These are phyloP conservation scores for Jacaranda copaia DNA, from an alignment of 257 asterid genomes.

Conservation along the genomic window DNA sequence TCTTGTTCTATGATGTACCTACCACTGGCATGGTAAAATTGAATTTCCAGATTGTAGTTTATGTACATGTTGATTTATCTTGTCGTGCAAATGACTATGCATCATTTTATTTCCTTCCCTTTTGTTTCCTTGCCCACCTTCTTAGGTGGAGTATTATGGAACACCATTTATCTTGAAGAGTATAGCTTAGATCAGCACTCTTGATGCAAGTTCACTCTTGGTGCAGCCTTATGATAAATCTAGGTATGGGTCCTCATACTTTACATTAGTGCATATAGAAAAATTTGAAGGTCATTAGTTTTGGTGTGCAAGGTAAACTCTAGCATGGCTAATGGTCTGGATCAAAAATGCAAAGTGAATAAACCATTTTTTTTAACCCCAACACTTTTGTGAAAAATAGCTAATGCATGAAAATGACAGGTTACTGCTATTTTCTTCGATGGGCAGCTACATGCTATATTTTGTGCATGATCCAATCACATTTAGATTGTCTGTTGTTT, in stretches of 20 bases:
- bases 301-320: neutral
- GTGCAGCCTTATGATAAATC: constrained; percentile 98
- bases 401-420: constrained; percentile 4
- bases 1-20: neutral
- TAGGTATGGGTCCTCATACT: constrained; percentile 56
- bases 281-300: neutral
- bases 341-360: neutral
- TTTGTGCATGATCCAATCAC: constrained; percentile 15
- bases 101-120: neutral
- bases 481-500: constrained; percentile 32
- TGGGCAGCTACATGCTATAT: constrained; percentile 1
- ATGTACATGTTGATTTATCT: constrained; percentile 18
- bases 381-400: constrained; percentile 9
- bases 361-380: neutral
- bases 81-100: neutral
- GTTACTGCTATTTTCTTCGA: constrained; percentile 22
- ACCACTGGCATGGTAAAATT: constrained; percentile 16
- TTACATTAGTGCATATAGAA: neutral
- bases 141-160: constrained; percentile 91
- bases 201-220: constrained; percentile 83
- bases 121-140: constrained; percentile 9
- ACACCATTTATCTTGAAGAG: constrained; percentile 85
- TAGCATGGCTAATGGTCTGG: constrained; percentile 17
- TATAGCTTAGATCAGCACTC: constrained; percentile 90
- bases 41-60: neutral